Evolutionary conservation across 2,329 filamentous ascomycete genomes (phyloP).

Genomic region (Fusarium mangiferae): DNA sequence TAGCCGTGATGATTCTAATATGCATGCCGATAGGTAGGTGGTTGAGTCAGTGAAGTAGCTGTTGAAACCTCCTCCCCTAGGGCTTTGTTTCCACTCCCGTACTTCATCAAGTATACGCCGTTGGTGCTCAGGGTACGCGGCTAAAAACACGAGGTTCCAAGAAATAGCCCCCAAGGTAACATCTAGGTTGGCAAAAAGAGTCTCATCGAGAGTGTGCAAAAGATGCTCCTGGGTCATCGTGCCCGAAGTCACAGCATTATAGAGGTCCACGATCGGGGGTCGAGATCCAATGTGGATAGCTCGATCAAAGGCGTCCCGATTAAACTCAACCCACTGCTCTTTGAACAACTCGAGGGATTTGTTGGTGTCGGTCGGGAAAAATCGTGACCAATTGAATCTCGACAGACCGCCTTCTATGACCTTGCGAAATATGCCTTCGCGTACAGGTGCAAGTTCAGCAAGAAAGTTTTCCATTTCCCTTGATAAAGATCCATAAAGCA

Average conservation of each 20-base stretch:
- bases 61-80: not conserved
- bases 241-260: not conserved
- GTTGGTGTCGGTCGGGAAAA: not conserved
- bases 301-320: not conserved
- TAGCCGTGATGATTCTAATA: not conserved
- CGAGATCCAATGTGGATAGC: not conserved
- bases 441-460: not conserved
- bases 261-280: not conserved
- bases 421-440: not conserved
- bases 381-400: not conserved
- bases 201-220: not conserved
- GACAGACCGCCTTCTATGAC: not conserved
- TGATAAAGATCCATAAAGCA: not conserved
- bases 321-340: not conserved
- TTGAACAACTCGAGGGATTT: not conserved
- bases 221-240: not conserved
- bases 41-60: not conserved
- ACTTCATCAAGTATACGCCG: not conserved
- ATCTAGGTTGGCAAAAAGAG: not conserved
- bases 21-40: not conserved
- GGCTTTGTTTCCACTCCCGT: not conserved
- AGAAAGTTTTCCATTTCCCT: not conserved
- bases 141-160: not conserved
- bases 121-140: not conserved
- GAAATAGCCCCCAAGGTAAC: not conserved